phyloP scores from a whole-genome alignment of 2,329 filamentous ascomycete species.

The Keithomyces neogunnii region DNA sequence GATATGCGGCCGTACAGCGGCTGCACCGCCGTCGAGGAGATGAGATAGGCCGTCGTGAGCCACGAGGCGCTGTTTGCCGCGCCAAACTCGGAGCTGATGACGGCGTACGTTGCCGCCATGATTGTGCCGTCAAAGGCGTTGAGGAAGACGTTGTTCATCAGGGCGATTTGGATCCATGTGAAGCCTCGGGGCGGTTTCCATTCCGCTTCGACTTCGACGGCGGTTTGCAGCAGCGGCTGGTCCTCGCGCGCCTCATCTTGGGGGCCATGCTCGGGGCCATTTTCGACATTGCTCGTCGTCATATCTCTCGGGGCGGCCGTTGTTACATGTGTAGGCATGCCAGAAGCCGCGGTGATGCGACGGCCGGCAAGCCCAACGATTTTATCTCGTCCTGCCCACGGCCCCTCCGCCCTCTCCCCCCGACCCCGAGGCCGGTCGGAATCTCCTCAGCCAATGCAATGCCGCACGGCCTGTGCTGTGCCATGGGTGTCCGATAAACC shows the following conservation, averaged over 20 bases:
- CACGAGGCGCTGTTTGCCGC: slow-evolving; percentile 66
- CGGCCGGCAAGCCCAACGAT: too few relatives aligned
- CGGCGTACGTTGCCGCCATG: slow-evolving; percentile 64
- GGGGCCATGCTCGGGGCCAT: too few relatives aligned
- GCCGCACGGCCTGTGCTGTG: too few relatives aligned
- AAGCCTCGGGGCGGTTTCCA: slow-evolving; percentile 47
- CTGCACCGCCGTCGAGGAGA: slow-evolving; percentile 64
- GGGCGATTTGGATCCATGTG: slow-evolving; percentile 49
- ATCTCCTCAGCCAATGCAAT: too few relatives aligned
- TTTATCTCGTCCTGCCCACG: too few relatives aligned
- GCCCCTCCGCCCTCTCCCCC: too few relatives aligned
- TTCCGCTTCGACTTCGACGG: background rate
- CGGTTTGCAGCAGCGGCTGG: background rate
- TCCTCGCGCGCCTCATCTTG: background rate
- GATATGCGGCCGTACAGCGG: slow-evolving; percentile 64
- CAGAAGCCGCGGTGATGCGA: too few relatives aligned
- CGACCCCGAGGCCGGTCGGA: too few relatives aligned
- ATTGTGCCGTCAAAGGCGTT: slow-evolving; percentile 64
- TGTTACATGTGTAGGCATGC: too few relatives aligned
- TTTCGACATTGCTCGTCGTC: too few relatives aligned
- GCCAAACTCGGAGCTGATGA: slow-evolving; percentile 67
- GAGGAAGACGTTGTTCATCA: slow-evolving; percentile 58
- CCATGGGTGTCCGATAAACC: too few relatives aligned
- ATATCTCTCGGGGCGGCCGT: too few relatives aligned
- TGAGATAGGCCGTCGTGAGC: slow-evolving; percentile 64